These are phyloP conservation scores for Letharia columbiana DNA, from an alignment of 495 filamentous ascomycete genomes.

Conservation along the genomic window DNA sequence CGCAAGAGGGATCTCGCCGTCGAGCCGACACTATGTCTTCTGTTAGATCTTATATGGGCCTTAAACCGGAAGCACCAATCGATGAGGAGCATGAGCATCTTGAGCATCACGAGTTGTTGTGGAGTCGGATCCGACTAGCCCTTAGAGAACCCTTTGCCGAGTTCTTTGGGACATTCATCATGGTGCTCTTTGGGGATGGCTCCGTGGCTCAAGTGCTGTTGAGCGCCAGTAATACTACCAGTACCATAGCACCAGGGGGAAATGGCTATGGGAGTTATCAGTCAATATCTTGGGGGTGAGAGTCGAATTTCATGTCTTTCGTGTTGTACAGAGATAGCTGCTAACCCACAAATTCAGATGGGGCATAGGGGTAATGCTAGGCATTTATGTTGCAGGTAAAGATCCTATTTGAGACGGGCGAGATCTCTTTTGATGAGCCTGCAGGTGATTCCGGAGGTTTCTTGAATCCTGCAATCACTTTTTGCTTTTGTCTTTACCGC, in stretches of 20 bases:
- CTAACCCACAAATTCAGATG: constrained; percentile 21
- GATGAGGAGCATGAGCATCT: constrained; percentile 20
- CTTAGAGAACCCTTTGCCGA: constrained; percentile 52
- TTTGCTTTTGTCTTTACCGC: constrained; percentile 53
- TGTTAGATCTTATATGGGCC: constrained; percentile 17
- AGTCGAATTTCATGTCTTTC: background rate
- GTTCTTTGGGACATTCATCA: constrained; percentile 55
- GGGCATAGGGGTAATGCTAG: constrained; percentile 55
- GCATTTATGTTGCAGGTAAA: constrained; percentile 49
- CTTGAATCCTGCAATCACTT: constrained; percentile 59
- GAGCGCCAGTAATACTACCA: constrained; percentile 28
- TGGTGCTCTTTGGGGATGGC: constrained; percentile 55
- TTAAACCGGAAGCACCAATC: constrained; percentile 19
- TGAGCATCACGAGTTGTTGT: constrained; percentile 34
- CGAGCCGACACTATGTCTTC: constrained; percentile 15
- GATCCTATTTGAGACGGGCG: background rate
- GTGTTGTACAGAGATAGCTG: background rate
- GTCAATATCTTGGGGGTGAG: constrained; percentile 54
- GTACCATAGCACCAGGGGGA: constrained; percentile 25
- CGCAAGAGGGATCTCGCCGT: constrained; percentile 12
- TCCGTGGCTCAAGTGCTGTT: constrained; percentile 51
- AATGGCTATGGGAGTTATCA: constrained; percentile 46
- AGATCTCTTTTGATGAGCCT: background rate
- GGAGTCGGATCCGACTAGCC: constrained; percentile 39
- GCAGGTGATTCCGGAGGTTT: constrained; percentile 46